A percentile compares a stretch with the other conserved stretches of the same genome.
Conservation (phyloP, 257 asterid species). For the Perilla frutescens region DNA sequence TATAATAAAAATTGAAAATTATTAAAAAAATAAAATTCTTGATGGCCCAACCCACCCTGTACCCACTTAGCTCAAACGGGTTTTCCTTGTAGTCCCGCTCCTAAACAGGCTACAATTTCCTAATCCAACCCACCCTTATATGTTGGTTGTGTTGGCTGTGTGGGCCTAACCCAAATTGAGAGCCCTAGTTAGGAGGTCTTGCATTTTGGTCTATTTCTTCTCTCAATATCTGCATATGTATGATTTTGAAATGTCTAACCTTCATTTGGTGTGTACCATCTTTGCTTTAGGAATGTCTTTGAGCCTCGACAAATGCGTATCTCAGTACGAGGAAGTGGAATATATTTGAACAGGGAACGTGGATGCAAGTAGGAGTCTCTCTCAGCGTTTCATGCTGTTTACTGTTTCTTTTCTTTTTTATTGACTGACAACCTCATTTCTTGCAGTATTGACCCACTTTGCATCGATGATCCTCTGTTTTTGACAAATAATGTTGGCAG, state of each 20-base stretch:
- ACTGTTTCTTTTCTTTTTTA: constrained; percentile 20
- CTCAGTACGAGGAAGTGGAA: constrained; percentile 94
- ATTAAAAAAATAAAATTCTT: too few relatives aligned
- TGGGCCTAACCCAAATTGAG: too few relatives aligned
- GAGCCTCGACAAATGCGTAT: constrained; percentile 98
- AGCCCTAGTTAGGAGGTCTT: background rate
- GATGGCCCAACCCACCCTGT: too few relatives aligned
- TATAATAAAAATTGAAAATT: too few relatives aligned
- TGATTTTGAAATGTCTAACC: constrained; percentile 29
- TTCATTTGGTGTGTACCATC: constrained; percentile 34
- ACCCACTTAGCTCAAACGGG: too few relatives aligned
- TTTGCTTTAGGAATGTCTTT: constrained; percentile 80
- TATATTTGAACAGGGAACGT: constrained; percentile 86
- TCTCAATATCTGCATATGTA: constrained; percentile 21
- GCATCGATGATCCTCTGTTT: constrained; percentile 91
- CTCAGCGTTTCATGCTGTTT: constrained; percentile 30
- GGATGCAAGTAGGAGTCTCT: constrained; percentile 72
- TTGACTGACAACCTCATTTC: constrained; percentile 33
- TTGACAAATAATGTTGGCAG: constrained; percentile 94
- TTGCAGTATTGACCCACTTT: constrained; percentile 94
- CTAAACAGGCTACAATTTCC: background rate
- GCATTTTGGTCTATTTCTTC: constrained; percentile 12
- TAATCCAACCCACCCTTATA: background rate
- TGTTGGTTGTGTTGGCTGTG: too few relatives aligned
- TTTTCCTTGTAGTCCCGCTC: too few relatives aligned